Evolutionary conservation across 2,329 filamentous ascomycete genomes (phyloP).

Genomic region (Podosphaera aphanis): DNA sequence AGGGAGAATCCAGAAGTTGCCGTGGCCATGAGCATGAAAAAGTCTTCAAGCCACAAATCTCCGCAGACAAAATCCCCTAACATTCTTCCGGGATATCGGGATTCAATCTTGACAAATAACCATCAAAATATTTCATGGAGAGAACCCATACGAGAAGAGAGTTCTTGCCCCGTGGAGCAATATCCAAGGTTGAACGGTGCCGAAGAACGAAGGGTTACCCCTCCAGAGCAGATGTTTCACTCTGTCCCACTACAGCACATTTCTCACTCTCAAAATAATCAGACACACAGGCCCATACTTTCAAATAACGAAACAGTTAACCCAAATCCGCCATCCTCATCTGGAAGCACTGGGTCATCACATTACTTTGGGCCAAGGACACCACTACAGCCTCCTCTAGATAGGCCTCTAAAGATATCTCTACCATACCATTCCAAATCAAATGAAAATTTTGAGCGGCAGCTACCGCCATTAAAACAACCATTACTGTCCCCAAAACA

Average conservation of each 20-base stretch:
- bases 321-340: slow-evolving; percentile 9
- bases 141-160: slow-evolving; percentile 10
- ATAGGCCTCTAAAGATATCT: slow-evolving; percentile 12
- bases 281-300: slow-evolving; percentile 11
- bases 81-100: slow-evolving; percentile 14
- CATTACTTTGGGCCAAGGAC: slow-evolving; percentile 12
- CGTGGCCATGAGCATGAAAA: not conserved
- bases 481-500: slow-evolving; percentile 13
- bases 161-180: slow-evolving; percentile 3
- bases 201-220: slow-evolving; percentile 7
- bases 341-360: slow-evolving; percentile 11
- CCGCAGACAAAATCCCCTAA: slow-evolving; percentile 7
- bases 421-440: slow-evolving; percentile 11
- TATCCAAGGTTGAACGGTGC: slow-evolving; percentile 5
- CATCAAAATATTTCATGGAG: slow-evolving; percentile 12
- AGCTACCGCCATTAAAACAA: slow-evolving; percentile 11
- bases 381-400: slow-evolving; percentile 13
- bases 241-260: slow-evolving; percentile 8
- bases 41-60: slow-evolving; percentile 4
- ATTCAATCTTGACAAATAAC: slow-evolving; percentile 9
- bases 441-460: slow-evolving; percentile 9
- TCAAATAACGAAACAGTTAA: slow-evolving; percentile 13
- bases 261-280: slow-evolving; percentile 7
- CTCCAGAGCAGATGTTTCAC: slow-evolving; percentile 4
- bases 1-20: not conserved